Percentiles rank a stretch among this genome's conserved stretches.
Conservation (phyloP, 768 basidiomycete genomes). For the Phallus indusiatus region DNA sequence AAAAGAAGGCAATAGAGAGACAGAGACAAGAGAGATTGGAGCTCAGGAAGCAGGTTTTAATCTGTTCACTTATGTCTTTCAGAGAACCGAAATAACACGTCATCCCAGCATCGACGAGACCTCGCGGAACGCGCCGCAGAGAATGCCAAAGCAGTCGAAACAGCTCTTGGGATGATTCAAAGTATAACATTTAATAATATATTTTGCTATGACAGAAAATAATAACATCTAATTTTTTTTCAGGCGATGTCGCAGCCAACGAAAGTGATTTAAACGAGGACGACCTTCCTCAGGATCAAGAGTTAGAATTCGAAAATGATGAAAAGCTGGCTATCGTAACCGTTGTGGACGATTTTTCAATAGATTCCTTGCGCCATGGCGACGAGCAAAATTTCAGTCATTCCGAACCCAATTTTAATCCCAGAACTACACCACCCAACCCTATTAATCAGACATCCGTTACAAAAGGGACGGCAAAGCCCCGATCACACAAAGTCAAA, state of each 20-base stretch:
- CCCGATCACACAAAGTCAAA: conserved; percentile 36
- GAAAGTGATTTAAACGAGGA: conserved; percentile 9
- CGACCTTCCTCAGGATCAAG: conserved; percentile 32
- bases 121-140: conserved; percentile 67
- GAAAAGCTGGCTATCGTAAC: conserved; percentile 84
- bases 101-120: conserved; percentile 58
- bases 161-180: conserved; percentile 29
- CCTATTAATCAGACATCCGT: conserved; percentile 6
- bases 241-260: neutral
- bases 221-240: neutral
- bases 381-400: conserved; percentile 33
- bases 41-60: conserved; percentile 64
- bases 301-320: conserved; percentile 74
- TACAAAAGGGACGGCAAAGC: conserved; percentile 11
- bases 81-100: conserved; percentile 5
- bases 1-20: conserved; percentile 61
- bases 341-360: conserved; percentile 86
- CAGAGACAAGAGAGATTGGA: conserved; percentile 71
- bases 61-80: neutral
- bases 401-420: conserved; percentile 15
- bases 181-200: neutral
- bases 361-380: conserved; percentile 34
- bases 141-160: conserved; percentile 72
- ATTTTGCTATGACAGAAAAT: neutral
- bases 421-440: neutral